A percentile compares a stretch with the other conserved stretches of the same genome.
These are phyloP conservation scores for Magnolia kwangsiensis DNA, from an alignment of 164 flowering plant species.

Conservation along the genomic window DNA sequence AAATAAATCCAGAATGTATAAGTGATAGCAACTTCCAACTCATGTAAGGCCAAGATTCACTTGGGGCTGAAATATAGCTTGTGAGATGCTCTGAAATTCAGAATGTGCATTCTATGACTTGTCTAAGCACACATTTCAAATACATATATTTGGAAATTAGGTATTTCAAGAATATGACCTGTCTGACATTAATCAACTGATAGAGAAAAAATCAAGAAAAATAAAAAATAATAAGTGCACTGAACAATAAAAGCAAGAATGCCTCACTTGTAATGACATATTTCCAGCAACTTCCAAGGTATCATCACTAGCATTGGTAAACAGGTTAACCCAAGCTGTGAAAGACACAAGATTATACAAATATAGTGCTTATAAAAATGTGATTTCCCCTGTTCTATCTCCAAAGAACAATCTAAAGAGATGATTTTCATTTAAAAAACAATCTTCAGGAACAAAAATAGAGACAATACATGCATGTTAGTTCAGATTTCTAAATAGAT, in stretches of 20 bases:
- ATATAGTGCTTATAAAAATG: background rate
- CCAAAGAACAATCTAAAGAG: background rate
- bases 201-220: background rate
- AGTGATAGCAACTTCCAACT: too few relatives aligned
- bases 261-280: constrained; percentile 72
- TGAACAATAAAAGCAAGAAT: background rate
- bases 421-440: background rate
- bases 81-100: too few relatives aligned
- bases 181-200: background rate
- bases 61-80: too few relatives aligned
- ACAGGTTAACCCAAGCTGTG: constrained; percentile 94
- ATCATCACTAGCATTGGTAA: constrained; percentile 97
- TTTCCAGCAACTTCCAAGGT: constrained; percentile 91
- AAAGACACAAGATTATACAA: constrained; percentile 4
- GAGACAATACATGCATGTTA: background rate
- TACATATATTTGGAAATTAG: background rate
- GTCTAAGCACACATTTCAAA: background rate
- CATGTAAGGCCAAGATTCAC: too few relatives aligned
- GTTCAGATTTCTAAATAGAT: background rate
- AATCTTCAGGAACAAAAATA: background rate
- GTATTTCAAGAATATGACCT: background rate
- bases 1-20: too few relatives aligned
- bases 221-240: background rate
- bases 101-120: too few relatives aligned
- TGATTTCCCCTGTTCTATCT: background rate